phyloP scores from a whole-genome alignment of 768 basidiomycete genomes.

The Kwoniella shandongensis region DNA sequence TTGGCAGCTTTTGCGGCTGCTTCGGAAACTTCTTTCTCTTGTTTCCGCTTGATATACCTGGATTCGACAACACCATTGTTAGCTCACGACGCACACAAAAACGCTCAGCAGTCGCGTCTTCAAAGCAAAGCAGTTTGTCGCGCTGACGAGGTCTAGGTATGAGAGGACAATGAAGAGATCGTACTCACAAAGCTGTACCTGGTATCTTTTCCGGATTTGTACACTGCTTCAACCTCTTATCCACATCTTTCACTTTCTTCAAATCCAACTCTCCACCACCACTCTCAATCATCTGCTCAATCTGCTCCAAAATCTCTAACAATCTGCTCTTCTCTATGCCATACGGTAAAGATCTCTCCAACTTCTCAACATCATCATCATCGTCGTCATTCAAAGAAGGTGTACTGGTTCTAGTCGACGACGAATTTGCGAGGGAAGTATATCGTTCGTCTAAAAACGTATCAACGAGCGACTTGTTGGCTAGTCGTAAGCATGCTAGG shows the following conservation, averaged over 20 bases:
- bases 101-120: too few relatives aligned
- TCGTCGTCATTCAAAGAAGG: not conserved
- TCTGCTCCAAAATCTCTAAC: conserved; percentile 56
- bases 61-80: not conserved
- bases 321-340: conserved; percentile 35
- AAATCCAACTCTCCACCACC: conserved; percentile 64
- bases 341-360: conserved; percentile 10
- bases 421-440: conserved; percentile 1
- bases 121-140: too few relatives aligned
- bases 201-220: conserved; percentile 95
- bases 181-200: conserved; percentile 64
- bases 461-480: conserved; percentile 59
- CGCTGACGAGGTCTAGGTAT: too few relatives aligned
- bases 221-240: conserved; percentile 79
- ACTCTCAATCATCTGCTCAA: conserved; percentile 62
- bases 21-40: conserved; percentile 43
- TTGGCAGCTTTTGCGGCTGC: conserved; percentile 45
- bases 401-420: not conserved
- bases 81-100: too few relatives aligned
- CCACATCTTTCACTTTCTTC: conserved; percentile 82
- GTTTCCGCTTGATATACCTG: conserved; percentile 53
- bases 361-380: conserved; percentile 5
- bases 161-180: not conserved
- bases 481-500: conserved; percentile 71
- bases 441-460: conserved; percentile 33